phyloP scores from a whole-genome alignment of 1,284 basidiomycete species.

The Irpex sp. region DNA sequence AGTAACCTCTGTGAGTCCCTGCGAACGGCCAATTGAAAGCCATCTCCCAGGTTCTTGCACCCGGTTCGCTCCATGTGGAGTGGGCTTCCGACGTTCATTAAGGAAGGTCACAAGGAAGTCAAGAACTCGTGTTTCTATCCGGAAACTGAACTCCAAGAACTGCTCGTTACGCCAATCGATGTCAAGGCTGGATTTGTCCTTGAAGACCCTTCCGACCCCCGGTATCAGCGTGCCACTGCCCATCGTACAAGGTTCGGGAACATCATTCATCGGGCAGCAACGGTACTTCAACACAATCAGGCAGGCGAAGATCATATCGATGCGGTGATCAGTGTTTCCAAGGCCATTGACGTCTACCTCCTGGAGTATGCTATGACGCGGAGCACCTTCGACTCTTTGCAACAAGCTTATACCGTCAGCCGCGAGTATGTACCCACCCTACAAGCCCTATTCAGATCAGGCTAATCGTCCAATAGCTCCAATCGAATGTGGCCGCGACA shows the following conservation, averaged over 20 bases:
- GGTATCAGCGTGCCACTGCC: constrained; percentile 63
- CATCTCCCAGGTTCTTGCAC: constrained; percentile 49
- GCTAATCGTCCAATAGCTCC: constrained; percentile 36
- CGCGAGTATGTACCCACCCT: constrained; percentile 53
- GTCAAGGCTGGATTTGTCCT: constrained; percentile 77
- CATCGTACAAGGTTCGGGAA: constrained; percentile 71
- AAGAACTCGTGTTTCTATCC: constrained; percentile 54
- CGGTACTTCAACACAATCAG: constrained; percentile 53
- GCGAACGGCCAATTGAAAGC: constrained; percentile 3
- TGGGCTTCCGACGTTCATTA: constrained; percentile 66
- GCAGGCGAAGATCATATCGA: constrained; percentile 90
- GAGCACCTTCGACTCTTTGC: constrained; percentile 54
- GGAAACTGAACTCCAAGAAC: constrained; percentile 60
- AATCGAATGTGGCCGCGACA: constrained; percentile 72
- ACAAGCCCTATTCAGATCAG: background rate
- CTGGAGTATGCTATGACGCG: constrained; percentile 70
- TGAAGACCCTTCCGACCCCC: constrained; percentile 69
- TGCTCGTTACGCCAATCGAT: constrained; percentile 59
- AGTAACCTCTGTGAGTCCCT: constrained; percentile 23
- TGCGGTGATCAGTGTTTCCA: constrained; percentile 69
- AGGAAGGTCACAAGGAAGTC: constrained; percentile 57
- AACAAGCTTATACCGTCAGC: constrained; percentile 66
- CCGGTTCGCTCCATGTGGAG: constrained; percentile 66
- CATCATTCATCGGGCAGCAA: constrained; percentile 69
- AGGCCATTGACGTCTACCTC: constrained; percentile 72